Evolutionary conservation across 1,284 basidiomycete species (phyloP), one percentile per base, ranked within the genome.

Genomic region (Rhodotorula sp.): DNA sequence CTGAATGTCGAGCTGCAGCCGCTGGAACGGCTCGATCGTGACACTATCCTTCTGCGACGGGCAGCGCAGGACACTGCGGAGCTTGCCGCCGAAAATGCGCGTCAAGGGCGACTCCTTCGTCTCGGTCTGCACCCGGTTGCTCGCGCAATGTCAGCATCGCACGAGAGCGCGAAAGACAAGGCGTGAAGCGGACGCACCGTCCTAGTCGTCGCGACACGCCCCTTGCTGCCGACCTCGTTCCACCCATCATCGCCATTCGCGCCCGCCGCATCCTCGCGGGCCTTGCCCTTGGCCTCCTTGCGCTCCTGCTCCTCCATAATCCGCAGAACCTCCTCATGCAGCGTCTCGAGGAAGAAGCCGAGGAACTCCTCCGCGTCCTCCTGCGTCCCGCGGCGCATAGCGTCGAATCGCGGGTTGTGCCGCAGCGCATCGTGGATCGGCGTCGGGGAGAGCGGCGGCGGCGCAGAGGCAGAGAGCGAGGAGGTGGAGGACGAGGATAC

Each of bases 331-430:
- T 99, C 96, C 80, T 99, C 96, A 81, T 97, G 94, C 6, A 99
- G 84, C 0, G 94, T 93, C 81, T 97, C 94, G 57, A 98, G 85
- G 83, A 94, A 95, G 83, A 97, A 97, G 17, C 96, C 95, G n/a
- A 98, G 85, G 83, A 97, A 99, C 82, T 99, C 96, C 82, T 99
- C 95, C 1, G 96, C 96, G 73, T 99, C 96, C 82, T 99, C 96
- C 83, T 99, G 96, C 75, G 94, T 91, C 0, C 95, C 95, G 46
- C 91, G 88, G 86, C 94, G 84, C 92, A 98, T 97, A 66, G 87
- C 88, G 78, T 97, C 94, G 79, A 98, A 98, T 67, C 92, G 86
- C 83, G 92, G 93, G 85, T 95, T 94, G 82, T 90, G 89, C 82
- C 92, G 93, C 87, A 97, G 90, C n/a, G 93, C 94, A 73, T 95